A percentile compares a stretch with the other conserved stretches of the same genome.
Evolutionary conservation across 2,329 filamentous ascomycete genomes (phyloP).

Genomic region (Trichoderma koningii): DNA sequence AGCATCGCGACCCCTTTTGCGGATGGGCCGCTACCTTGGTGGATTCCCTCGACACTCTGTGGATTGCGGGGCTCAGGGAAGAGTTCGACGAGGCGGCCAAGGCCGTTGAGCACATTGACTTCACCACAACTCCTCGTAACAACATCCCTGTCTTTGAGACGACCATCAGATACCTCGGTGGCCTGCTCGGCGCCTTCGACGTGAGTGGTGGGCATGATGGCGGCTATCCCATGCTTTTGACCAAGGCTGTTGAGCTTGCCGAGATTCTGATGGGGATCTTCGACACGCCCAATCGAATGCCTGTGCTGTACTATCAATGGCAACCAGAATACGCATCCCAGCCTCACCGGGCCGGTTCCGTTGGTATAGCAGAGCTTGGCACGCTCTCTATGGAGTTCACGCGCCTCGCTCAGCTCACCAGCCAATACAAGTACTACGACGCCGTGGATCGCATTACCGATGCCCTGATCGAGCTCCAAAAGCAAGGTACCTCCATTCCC

Average conservation of each 20-base stretch:
- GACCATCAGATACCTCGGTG: constrained; percentile 87
- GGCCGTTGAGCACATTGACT: constrained; percentile 74
- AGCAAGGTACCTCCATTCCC: constrained; percentile 65
- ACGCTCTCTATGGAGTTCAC: constrained; percentile 88
- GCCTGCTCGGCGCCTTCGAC: constrained; percentile 83
- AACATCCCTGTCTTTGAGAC: constrained; percentile 93
- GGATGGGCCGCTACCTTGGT: constrained; percentile 89
- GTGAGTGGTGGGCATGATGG: constrained; percentile 64
- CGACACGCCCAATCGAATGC: constrained; percentile 94
- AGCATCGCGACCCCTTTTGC: constrained; percentile 78
- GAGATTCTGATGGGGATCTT: constrained; percentile 81
- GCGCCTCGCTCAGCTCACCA: constrained; percentile 80
- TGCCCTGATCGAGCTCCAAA: constrained; percentile 74
- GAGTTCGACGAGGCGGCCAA: constrained; percentile 79
- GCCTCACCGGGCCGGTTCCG: constrained; percentile 62
- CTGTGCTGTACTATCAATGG: constrained; percentile 78
- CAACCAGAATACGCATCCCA: constrained; percentile 64
- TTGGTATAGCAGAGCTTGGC: constrained; percentile 71
- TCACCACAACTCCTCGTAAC: constrained; percentile 66
- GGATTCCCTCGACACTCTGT: constrained; percentile 79
- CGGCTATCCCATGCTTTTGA: constrained; percentile 66
- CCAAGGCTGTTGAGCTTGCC: constrained; percentile 77
- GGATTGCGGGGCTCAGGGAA: constrained; percentile 78
- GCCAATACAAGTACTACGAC: constrained; percentile 82
- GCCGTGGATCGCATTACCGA: constrained; percentile 84